Evolutionary conservation across 257 asterid genomes (phyloP).

Genomic region (Nemophila menziesii): DNA sequence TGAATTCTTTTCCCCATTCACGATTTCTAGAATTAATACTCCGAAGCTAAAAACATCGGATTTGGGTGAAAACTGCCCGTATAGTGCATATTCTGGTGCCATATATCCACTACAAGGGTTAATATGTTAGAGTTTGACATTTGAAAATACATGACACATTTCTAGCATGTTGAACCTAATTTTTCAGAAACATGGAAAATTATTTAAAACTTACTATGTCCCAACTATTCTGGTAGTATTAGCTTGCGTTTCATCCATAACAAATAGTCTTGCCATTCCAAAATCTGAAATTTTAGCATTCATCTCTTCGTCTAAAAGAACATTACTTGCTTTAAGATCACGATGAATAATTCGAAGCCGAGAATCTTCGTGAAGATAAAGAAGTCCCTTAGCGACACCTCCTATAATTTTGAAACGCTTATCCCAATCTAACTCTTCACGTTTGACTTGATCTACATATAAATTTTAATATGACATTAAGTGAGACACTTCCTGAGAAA

Average conservation of each 20-base stretch:
- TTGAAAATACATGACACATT: no score
- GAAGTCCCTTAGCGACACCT: not conserved
- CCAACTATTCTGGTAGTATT: constrained; percentile 29
- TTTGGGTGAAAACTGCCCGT: constrained; percentile 27
- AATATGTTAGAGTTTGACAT: no score
- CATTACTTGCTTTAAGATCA: not conserved
- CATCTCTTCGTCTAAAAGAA: not conserved
- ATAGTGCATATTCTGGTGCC: constrained; percentile 27
- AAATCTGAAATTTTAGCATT: not conserved
- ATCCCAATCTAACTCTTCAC: constrained; percentile 5
- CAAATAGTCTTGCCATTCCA: not conserved
- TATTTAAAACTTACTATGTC: constrained; percentile 26
- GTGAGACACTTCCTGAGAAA: constrained; percentile 7
- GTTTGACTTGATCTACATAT: not conserved
- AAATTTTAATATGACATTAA: no score
- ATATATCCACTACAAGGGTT: no score
- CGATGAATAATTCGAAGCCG: not conserved
- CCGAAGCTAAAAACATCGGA: no score
- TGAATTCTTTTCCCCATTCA: constrained; percentile 19
- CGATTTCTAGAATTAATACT: constrained; percentile 33
- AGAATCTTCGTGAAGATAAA: not conserved
- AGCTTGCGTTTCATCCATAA: constrained; percentile 23
- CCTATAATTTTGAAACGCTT: not conserved
- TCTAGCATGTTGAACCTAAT: no score
- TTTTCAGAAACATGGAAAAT: not conserved